These are phyloP conservation scores for Ophiostoma ips DNA, from an alignment of 2,329 filamentous ascomycete genomes.

Conservation along the genomic window DNA sequence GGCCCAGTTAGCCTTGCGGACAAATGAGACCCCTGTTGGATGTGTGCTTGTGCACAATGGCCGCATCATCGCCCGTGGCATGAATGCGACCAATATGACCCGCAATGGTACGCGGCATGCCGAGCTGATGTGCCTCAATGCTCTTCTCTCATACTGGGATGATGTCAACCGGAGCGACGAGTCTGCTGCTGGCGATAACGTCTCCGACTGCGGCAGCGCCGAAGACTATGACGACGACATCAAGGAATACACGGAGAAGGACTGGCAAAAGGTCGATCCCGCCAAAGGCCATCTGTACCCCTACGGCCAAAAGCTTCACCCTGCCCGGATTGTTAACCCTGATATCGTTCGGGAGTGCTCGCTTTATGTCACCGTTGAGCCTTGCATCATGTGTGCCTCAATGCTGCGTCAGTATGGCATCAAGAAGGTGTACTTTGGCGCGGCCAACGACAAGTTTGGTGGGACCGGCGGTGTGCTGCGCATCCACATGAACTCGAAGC, in stretches of 20 bases:
- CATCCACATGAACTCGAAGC: conserved; percentile 53
- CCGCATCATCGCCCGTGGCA: conserved; percentile 71
- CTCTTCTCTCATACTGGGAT: conserved; percentile 33
- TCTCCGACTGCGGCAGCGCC: conserved; percentile 24
- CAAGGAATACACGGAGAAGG: conserved; percentile 24
- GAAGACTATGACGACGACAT: conserved; percentile 18
- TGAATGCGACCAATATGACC: conserved; percentile 93
- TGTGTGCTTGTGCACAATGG: conserved; percentile 80
- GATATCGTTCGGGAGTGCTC: conserved; percentile 56
- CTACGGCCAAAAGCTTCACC: conserved; percentile 45
- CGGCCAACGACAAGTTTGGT: conserved; percentile 91
- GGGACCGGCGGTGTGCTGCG: conserved; percentile 88
- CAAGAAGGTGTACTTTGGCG: conserved; percentile 85
- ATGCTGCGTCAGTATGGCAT: conserved; percentile 80
- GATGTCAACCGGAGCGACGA: conserved; percentile 18
- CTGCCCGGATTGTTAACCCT: conserved; percentile 44
- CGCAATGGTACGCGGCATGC: conserved; percentile 88
- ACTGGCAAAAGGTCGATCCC: conserved; percentile 38
- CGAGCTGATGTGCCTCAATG: conserved; percentile 74
- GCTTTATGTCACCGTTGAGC: conserved; percentile 94
- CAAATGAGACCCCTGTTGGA: conserved; percentile 89
- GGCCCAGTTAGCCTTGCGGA: conserved; percentile 72
- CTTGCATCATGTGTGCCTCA: conserved; percentile 97
- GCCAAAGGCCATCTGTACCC: conserved; percentile 43
- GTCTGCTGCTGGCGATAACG: conserved; percentile 21